These are phyloP conservation scores for Clonostachys rosea DNA, from an alignment of 2,329 filamentous ascomycete species.

Conservation along the genomic window DNA sequence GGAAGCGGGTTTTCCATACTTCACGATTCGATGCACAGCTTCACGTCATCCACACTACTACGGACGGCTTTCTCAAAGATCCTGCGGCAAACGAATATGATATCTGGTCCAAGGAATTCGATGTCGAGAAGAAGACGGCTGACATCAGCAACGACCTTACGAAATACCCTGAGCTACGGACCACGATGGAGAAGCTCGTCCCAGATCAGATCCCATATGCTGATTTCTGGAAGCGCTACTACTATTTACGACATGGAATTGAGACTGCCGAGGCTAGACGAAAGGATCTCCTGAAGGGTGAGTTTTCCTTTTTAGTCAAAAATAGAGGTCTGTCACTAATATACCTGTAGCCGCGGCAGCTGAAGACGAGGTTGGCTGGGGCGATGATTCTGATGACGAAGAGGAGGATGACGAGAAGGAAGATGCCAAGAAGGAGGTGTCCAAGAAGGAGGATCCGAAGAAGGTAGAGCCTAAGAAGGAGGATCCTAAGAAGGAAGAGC, in stretches of 20 bases:
- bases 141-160: constrained; percentile 78
- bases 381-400: constrained; percentile 62
- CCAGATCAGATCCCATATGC: constrained; percentile 85
- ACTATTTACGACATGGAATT: constrained; percentile 88
- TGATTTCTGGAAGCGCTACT: constrained; percentile 92
- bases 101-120: constrained; percentile 68
- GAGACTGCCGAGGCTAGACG: constrained; percentile 88
- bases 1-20: constrained; percentile 90
- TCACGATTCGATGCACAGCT: constrained; percentile 93
- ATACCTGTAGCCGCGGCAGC: constrained; percentile 53
- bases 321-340: constrained; percentile 4
- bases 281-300: constrained; percentile 88
- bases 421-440: background rate
- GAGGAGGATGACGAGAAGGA: constrained; percentile 6
- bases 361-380: constrained; percentile 68
- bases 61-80: constrained; percentile 79
- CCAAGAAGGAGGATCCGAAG: background rate
- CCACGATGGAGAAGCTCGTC: constrained; percentile 94
- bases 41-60: constrained; percentile 86
- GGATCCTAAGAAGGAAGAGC: background rate
- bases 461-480: too few relatives aligned
- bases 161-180: constrained; percentile 78
- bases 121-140: constrained; percentile 78
- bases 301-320: constrained; percentile 13
- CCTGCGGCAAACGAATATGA: constrained; percentile 72